Base-by-base conservation (phyloP, 1,284 basidiomycete species). In the Fomitiporia mediterranea region DNA sequence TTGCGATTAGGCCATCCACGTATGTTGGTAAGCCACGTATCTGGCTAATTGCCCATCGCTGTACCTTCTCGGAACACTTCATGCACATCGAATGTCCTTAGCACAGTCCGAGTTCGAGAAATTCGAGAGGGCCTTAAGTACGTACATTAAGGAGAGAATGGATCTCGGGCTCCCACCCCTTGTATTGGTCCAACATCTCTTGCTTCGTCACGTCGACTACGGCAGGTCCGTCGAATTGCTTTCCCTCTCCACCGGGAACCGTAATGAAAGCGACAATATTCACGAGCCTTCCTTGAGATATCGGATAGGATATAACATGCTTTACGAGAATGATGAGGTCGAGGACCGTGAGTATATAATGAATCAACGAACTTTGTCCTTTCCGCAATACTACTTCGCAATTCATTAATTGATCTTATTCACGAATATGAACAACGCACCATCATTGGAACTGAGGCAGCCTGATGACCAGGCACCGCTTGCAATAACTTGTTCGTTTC, bases 371-470 rank as follows among this genome's bases (percentile, higher is more conserved):
- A 74, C 75, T 65, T 72, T 75, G 53, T 69, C 66, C 63, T 74
- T 74, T 4, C 76, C 76, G 42, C 70, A 73, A 61, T 75, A 77
- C 75, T 77, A 49, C n/a, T 17, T 23, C 28, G 17, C 17, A 4
- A 4, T 21, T 43, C 23, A 21, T n/a, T 21, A 21, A 21, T 43
- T 9, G 17, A n/a, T 4, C 4, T 11, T 51, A 37, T 1, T 15
- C 30, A n/a, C 32, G 13, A 4, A 27, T 21, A 32, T 2, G 30
- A 37, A 4, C 15, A 15, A 11, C 61, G 17, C 42, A 62, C 60
- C 19, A 59, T 49, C 44, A 58, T 49, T 17, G 48, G 51, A 27
- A 13, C 43, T 34, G 51, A 56, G 27, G 70, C 66, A 46, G 70
- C 66, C 27, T 69, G 65, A 61, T 76, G 75, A 3, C 56, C 52